Conservation (phyloP, 164 flowering plant genomes). For the Piper longum region DNA sequence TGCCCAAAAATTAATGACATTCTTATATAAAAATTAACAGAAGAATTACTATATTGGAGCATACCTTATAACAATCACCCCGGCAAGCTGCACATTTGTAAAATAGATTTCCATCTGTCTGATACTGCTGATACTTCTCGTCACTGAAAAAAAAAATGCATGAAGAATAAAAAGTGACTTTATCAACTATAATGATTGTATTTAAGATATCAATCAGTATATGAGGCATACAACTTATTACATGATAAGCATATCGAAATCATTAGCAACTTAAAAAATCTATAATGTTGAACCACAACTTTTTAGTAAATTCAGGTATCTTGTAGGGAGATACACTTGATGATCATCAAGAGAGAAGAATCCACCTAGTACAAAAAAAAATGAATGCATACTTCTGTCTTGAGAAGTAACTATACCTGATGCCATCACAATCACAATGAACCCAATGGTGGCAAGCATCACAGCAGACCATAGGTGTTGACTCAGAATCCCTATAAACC, state of each 20-base stretch:
- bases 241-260: too few relatives aligned
- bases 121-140: slow-evolving; percentile 79
- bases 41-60: neutral
- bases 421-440: slow-evolving; percentile 91
- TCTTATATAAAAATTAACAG: too few relatives aligned
- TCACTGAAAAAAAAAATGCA: slow-evolving; percentile 44
- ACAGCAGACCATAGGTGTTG: slow-evolving; percentile 99
- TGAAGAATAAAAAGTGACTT: neutral
- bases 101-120: slow-evolving; percentile 72
- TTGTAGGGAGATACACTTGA: neutral
- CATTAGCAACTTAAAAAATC: too few relatives aligned
- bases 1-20: slow-evolving; percentile 7
- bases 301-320: too few relatives aligned
- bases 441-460: slow-evolving; percentile 98
- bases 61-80: slow-evolving; percentile 89
- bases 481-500: slow-evolving; percentile 98
- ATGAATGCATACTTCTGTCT: neutral
- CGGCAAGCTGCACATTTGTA: slow-evolving; percentile 95
- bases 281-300: too few relatives aligned
- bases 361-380: too few relatives aligned
- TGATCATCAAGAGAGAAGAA: neutral
- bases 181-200: neutral
- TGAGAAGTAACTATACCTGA: slow-evolving; percentile 42
- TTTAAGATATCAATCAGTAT: neutral
- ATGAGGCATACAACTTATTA: too few relatives aligned